phyloP scores from a whole-genome alignment of 768 basidiomycete genomes.

The Infundibulicybe gibba region DNA sequence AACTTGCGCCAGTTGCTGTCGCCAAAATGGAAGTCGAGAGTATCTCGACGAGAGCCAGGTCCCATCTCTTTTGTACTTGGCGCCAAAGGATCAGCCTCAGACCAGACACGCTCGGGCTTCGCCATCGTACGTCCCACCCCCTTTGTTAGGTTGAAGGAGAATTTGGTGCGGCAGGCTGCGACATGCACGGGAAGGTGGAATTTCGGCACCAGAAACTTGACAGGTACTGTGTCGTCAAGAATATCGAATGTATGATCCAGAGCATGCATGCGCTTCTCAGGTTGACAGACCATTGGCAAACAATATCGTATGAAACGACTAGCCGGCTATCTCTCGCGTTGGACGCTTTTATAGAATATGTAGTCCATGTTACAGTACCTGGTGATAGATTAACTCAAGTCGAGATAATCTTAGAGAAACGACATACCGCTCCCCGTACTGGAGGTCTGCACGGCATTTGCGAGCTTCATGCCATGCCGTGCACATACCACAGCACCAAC shows the following conservation, averaged over 20 bases:
- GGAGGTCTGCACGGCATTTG: constrained; percentile 23
- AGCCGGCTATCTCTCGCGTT: constrained; percentile 1
- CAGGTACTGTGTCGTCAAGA: neutral
- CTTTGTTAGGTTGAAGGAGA: constrained; percentile 16
- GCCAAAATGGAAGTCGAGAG: constrained; percentile 19
- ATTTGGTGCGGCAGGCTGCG: constrained; percentile 10
- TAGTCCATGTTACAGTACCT: constrained; percentile 26
- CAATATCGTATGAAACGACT: constrained; percentile 17
- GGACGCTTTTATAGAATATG: constrained; percentile 11
- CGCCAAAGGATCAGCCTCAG: constrained; percentile 16
- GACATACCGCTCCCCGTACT: constrained; percentile 26
- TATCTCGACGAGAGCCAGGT: constrained; percentile 18
- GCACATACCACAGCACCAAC: constrained; percentile 22
- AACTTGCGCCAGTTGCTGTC: constrained; percentile 21
- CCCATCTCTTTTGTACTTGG: constrained; percentile 27
- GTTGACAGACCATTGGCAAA: constrained; percentile 13
- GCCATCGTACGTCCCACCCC: constrained; percentile 25
- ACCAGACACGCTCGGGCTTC: constrained; percentile 31
- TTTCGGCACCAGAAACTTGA: constrained; percentile 18
- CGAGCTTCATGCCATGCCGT: constrained; percentile 23
- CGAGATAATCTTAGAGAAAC: neutral
- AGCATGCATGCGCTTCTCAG: neutral
- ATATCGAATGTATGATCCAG: neutral
- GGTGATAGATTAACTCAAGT: neutral
- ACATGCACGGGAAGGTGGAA: constrained; percentile 24